These are phyloP conservation scores for Cercospora sp. DNA, from an alignment of 2,329 filamentous ascomycete species.

Conservation along the genomic window DNA sequence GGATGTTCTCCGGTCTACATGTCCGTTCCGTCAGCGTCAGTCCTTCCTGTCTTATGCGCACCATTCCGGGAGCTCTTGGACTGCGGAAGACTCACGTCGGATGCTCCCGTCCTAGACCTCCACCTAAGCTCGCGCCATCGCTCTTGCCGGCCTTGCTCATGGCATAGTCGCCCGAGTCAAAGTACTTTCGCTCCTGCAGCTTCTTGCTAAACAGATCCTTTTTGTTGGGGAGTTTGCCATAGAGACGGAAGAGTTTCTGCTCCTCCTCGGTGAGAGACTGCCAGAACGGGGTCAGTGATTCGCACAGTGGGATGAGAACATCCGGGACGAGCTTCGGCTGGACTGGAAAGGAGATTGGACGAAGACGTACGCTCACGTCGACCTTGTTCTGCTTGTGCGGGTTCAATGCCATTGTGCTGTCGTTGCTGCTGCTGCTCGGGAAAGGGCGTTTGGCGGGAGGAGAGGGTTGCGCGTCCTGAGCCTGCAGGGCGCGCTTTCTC, in stretches of 20 bases:
- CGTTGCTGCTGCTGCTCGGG: neutral
- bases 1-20: constrained; percentile 41
- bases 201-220: constrained; percentile 97
- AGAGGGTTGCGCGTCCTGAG: neutral
- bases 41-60: too few species aligned
- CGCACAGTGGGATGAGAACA: constrained; percentile 11
- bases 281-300: constrained; percentile 17
- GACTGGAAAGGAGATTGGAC: neutral
- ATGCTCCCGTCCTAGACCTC: constrained; percentile 90
- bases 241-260: constrained; percentile 93
- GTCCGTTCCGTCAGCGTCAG: constrained; percentile 15
- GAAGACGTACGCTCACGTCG: constrained; percentile 78
- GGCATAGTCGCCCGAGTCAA: constrained; percentile 92
- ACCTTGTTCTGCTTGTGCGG: constrained; percentile 98
- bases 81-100: constrained; percentile 62
- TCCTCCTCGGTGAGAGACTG: constrained; percentile 83
- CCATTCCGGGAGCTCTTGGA: neutral
- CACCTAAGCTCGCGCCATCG: constrained; percentile 74
- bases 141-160: constrained; percentile 96
- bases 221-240: constrained; percentile 95
- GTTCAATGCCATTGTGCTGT: constrained; percentile 61
- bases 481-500: constrained; percentile 15
- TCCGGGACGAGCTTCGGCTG: constrained; percentile 4
- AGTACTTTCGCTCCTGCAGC: constrained; percentile 98
- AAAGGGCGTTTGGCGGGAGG: neutral